These are phyloP conservation scores for Achaetomium macrosporum DNA, from an alignment of 2,329 filamentous ascomycete species.

Conservation along the genomic window DNA sequence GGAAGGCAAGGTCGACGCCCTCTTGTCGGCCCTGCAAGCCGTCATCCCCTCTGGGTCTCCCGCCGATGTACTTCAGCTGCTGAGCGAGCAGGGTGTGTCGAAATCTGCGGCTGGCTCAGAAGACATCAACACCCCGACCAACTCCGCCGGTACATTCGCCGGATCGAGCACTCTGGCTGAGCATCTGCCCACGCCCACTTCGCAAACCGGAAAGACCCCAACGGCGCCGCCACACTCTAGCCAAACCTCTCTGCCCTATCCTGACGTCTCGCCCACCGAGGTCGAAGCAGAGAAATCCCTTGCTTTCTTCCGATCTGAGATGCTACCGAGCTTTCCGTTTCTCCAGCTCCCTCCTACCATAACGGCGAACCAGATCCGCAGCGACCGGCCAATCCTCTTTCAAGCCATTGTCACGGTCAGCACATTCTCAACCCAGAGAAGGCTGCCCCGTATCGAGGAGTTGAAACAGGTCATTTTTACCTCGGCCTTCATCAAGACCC, in stretches of 20 bases:
- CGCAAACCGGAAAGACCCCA: not conserved
- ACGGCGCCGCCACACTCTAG: not conserved
- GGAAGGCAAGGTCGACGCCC: not conserved
- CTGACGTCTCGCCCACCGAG: not conserved
- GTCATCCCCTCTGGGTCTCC: not conserved
- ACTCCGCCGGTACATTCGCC: not conserved
- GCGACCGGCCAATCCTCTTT: not conserved
- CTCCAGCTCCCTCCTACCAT: not conserved
- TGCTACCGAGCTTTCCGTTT: not conserved
- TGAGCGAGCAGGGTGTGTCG: not conserved
- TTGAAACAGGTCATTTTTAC: not conserved
- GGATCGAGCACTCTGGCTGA: not conserved
- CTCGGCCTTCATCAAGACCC: not conserved
- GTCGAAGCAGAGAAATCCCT: not conserved
- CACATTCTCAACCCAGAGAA: not conserved
- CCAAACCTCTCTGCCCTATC: not conserved
- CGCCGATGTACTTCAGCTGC: not conserved
- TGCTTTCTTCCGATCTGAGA: not conserved
- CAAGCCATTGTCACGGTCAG: not conserved
- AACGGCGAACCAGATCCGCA: not conserved
- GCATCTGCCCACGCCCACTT: not conserved
- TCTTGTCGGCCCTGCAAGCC: not conserved
- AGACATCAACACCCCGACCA: not conserved
- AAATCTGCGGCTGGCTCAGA: not conserved
- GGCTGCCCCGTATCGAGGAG: not conserved